Evolutionary conservation across 2,329 filamentous ascomycete species (phyloP), one percentile per base, ranked within the genome.

Genomic region (Colletotrichum incanum): DNA sequence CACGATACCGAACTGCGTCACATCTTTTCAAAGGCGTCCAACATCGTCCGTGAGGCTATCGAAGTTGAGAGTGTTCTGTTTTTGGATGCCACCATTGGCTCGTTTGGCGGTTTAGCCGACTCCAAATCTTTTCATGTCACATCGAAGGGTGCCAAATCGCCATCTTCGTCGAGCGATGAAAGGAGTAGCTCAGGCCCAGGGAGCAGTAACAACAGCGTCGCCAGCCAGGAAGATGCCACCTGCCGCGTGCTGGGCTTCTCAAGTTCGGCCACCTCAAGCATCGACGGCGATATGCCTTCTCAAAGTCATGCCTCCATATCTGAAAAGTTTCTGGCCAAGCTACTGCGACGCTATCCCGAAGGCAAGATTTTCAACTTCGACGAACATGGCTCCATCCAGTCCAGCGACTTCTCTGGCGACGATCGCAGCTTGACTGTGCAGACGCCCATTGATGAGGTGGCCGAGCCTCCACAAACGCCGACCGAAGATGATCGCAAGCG

Each of bases 281-380:
- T 83, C 49, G 75, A 84, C 28, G 80, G 74, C 11, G 74, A 78
- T 34, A 43, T 66, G 2, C 69, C 74, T 2, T 54, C 50, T 9
- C 52, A 43, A 0, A 67, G 75, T 12, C 67, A 75, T 6, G 70
- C 76, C 12, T 74, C 75, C 2, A 69, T 87, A 1, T 79, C 83
- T 0, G 82, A 86, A 61, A 78, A 73, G 6, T 81, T 86, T 18
- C 77, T 88, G 2, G 76, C 79, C 0, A 78, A 78, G 2, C 80
- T 88, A 7, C 76, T 88, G 1, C 81, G 81, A 16, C 79, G 82
- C 1, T 85, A 88, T 67, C 86, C 86, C 0, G 76, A 79, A 11
- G 87, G 87, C 0, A 83, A 83, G 60, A 80, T 87, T 0, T 88
- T 86, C 72, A 84, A 83, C 60, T 85, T 84, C 39, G 83, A 82